Conservation (phyloP, 306 rosid genomes). For the Cyamopsis tetragonoloba region DNA sequence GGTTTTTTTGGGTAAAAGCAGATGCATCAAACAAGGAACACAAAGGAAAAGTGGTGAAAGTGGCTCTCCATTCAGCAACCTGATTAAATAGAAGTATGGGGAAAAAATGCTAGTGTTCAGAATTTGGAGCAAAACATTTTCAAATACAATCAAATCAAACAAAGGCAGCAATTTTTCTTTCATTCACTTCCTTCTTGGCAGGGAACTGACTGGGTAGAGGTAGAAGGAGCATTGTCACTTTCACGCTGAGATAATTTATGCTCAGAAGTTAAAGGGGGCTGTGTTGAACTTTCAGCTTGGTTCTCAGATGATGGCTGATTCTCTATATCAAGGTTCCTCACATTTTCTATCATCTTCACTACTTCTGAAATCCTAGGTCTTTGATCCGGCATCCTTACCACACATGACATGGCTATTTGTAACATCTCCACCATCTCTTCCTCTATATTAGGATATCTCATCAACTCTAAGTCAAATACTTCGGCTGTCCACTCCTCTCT, state of each 20-base stretch:
- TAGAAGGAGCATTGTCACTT: background rate
- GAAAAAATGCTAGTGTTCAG: conserved; percentile 31
- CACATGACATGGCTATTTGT: conserved; percentile 86
- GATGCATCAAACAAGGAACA: background rate
- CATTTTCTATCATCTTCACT: conserved; percentile 65
- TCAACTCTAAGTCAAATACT: conserved; percentile 83
- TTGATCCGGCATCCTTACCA: conserved; percentile 75
- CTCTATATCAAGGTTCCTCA: conserved; percentile 50
- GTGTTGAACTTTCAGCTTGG: conserved; percentile 47
- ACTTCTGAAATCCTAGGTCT: conserved; percentile 71
- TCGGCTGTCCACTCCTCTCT: conserved; percentile 96
- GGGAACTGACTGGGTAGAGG: no score
- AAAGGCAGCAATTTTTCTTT: background rate
- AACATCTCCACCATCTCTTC: conserved; percentile 98
- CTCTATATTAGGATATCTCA: conserved; percentile 83
- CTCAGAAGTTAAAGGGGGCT: conserved; percentile 13
- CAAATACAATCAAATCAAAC: conserved; percentile 29
- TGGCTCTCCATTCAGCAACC: background rate
- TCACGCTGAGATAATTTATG: background rate
- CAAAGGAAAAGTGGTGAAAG: background rate
- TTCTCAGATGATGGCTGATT: conserved; percentile 41
- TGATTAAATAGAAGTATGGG: background rate
- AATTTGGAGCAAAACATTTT: conserved; percentile 16
- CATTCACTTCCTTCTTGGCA: conserved; percentile 4
- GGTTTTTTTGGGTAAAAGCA: background rate